Conservation (phyloP, 352 stramenopile genomes). For the Pythium utonaiense region DNA sequence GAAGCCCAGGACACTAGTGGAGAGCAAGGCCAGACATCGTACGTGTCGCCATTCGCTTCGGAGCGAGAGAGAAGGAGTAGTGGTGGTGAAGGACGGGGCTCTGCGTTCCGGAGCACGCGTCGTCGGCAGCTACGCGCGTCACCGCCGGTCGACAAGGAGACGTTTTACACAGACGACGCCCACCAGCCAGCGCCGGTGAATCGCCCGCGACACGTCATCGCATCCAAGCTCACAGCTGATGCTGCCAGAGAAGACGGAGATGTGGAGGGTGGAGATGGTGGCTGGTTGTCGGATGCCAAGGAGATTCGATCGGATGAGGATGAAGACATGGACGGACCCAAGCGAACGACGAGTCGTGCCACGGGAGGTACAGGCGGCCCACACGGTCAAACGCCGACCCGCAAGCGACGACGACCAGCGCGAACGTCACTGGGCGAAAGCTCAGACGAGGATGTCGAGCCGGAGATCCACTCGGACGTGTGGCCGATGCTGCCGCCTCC, state of each 20-base stretch:
- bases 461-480: slow-evolving; percentile 22
- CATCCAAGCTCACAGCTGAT: slow-evolving; percentile 21
- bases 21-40: slow-evolving; percentile 3
- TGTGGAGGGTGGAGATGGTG: slow-evolving; percentile 23
- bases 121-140: not conserved
- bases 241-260: slow-evolving; percentile 28
- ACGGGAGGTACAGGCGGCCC: not conserved
- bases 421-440: not conserved
- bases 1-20: not conserved
- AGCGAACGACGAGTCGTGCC: not conserved
- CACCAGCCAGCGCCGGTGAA: slow-evolving; percentile 16
- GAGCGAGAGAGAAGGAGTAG: not conserved
- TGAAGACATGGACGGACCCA: not conserved
- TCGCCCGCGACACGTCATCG: slow-evolving; percentile 40
- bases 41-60: slow-evolving; percentile 56
- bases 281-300: slow-evolving; percentile 63
- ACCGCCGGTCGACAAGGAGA: slow-evolving; percentile 25
- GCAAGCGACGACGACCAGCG: slow-evolving; percentile 9
- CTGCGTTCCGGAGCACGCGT: slow-evolving; percentile 12
- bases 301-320: slow-evolving; percentile 29
- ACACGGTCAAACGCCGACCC: not conserved
- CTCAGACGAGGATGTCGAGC: slow-evolving; percentile 26
- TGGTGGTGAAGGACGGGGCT: not conserved
- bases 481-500: slow-evolving; percentile 55
- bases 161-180: slow-evolving; percentile 38